phyloP scores from a whole-genome alignment of 2,329 filamentous ascomycete species.

The Trichophyton rubrum region DNA sequence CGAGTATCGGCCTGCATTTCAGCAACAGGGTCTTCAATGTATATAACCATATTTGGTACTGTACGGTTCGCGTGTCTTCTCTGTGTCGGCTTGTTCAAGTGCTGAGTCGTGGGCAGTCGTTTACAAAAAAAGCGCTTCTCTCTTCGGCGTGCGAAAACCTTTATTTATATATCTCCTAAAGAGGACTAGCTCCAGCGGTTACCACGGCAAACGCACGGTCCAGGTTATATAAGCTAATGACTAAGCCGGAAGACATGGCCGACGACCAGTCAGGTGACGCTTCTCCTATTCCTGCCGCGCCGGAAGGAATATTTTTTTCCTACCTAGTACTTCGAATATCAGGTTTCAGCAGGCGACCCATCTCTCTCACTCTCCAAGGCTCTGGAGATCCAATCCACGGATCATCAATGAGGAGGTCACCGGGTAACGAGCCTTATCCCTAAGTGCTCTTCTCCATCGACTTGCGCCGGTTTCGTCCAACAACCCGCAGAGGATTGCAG shows the following conservation, averaged over 20 bases:
- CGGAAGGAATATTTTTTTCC: background rate
- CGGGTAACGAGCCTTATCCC: background rate
- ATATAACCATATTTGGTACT: background rate
- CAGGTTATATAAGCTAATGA: background rate
- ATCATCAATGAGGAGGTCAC: background rate
- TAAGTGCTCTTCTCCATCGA: background rate
- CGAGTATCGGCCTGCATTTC: background rate
- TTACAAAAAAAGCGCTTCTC: background rate
- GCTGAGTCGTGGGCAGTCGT: background rate
- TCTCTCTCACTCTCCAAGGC: too few relatives aligned
- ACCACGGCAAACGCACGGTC: background rate
- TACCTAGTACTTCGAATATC: background rate
- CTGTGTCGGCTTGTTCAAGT: background rate
- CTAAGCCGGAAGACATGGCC: background rate
- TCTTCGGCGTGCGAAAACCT: background rate
- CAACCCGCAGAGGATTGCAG: background rate
- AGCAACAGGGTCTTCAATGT: background rate
- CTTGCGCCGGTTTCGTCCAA: background rate
- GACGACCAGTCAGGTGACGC: background rate
- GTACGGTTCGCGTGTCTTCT: background rate
- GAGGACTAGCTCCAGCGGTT: constrained; percentile 1
- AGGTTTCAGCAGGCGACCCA: background rate
- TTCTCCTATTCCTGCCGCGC: background rate
- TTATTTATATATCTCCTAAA: constrained; percentile 9
- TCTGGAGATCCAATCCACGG: background rate